Percentiles rank a stretch among this genome's conserved stretches.
Evolutionary conservation across 148 eudicot genomes (phyloP).

Genomic region (Diospyros lotus): DNA sequence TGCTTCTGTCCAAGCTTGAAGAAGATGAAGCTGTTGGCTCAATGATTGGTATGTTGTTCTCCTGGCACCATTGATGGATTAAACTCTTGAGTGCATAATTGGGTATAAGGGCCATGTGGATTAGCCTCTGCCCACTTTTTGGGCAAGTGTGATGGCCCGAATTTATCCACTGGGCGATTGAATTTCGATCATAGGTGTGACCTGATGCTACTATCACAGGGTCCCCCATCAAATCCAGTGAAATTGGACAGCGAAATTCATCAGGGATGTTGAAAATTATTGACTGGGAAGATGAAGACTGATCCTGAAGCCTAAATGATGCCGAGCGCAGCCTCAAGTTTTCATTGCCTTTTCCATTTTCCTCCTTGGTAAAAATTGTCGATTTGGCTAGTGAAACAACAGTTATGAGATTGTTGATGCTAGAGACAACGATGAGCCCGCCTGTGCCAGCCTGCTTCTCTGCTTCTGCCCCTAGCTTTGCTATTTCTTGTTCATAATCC

Average conservation of each 20-base stretch:
- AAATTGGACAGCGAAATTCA: slow-evolving; percentile 63
- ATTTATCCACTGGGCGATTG: slow-evolving; percentile 57
- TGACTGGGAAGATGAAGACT: slow-evolving; percentile 27
- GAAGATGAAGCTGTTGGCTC: slow-evolving; percentile 32
- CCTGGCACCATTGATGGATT: slow-evolving; percentile 54
- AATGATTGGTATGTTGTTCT: slow-evolving; percentile 31
- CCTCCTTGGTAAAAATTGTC: slow-evolving; percentile 25
- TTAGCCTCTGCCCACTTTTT: slow-evolving; percentile 49
- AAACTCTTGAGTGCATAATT: slow-evolving; percentile 50
- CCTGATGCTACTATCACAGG: slow-evolving; percentile 66
- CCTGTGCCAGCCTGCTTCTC: slow-evolving; percentile 62
- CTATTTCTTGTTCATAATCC: slow-evolving; percentile 40
- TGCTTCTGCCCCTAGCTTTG: slow-evolving; percentile 44
- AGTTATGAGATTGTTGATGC: slow-evolving; percentile 45
- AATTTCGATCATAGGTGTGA: slow-evolving; percentile 54
- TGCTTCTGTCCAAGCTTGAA: slow-evolving; percentile 24
- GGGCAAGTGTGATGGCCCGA: slow-evolving; percentile 67
- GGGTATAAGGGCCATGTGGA: slow-evolving; percentile 55
- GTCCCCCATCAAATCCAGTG: slow-evolving; percentile 57
- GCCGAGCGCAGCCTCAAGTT: slow-evolving; percentile 16
- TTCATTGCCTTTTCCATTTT: slow-evolving; percentile 7
- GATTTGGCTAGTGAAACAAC: slow-evolving; percentile 39
- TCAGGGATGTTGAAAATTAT: slow-evolving; percentile 36
- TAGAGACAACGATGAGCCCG: slow-evolving; percentile 51
- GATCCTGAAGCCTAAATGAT: slow-evolving; percentile 16